Base-by-base conservation (phyloP, 2,329 filamentous ascomycete genomes). In the Cladophialophora yegresii region DNA sequence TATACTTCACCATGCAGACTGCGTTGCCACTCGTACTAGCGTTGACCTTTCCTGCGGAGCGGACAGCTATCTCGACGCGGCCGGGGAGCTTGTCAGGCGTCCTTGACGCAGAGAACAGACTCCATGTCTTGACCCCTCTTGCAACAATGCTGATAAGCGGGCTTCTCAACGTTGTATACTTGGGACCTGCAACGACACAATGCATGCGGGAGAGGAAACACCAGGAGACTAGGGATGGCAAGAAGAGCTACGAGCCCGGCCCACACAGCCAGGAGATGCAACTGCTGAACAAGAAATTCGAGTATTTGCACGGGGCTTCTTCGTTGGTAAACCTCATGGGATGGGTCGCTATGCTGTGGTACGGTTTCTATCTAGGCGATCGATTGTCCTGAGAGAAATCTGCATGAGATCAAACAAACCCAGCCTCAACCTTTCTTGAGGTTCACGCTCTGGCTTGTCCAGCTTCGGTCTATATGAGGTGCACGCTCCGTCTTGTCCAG, bases 221-320 rank as follows among this genome's bases (percentile, higher is more conserved):
- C 55, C 93, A 96, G 82, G 93, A 93, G 82, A 92, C 89, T 67
- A 87, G 89, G 72, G 93, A 97, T 75, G 92, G 92, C 61, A 97
- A 96, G 83, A 90, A 89, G 75, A 91, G 88, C 77, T 90, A 89
- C 73, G 92, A 96, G 69, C 80, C 85, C 58, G 84, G 87, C 0
- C 90, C 92, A 45, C 91, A 96, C 73, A 95, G 90, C 4, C 83
- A 88, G 71, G 91, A 93, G 79, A 97, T 98, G 93, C 77, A 86
- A 71, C 82, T 82, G 8, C 77, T 96, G 71, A 96, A 93, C 81
- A 90, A 87, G 78, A 83, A 82, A 68, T 98, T 98, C 76, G 86
- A 85, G 16, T 85, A 84, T 67, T 77, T 96, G 63, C 95, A 99
- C 77, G 91, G 93, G 5, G 79, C 90, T 54, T 96, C 91, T 7